Percentiles rank a stretch among this genome's conserved stretches.
These are phyloP conservation scores for Rhizopus delemar DNA, from an alignment of 371 early-diverging fungal genomes.

Conservation along the genomic window DNA sequence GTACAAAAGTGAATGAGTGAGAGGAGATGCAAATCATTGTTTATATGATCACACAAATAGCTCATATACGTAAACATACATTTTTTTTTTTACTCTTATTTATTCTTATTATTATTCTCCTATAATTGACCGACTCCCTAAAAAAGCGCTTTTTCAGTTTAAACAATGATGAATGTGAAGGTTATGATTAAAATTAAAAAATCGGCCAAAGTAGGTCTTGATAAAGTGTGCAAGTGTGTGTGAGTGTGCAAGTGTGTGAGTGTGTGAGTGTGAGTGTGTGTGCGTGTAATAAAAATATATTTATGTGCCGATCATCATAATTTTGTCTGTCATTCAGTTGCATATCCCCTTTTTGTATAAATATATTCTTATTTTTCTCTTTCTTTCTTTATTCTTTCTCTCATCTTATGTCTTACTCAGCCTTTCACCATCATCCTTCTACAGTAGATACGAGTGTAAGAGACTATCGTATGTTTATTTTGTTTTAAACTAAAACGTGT, in stretches of 20 bases:
- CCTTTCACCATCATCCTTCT: neutral
- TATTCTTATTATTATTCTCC: neutral
- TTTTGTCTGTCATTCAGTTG: slow-evolving; percentile 1
- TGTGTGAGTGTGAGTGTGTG: no score
- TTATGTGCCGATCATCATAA: slow-evolving; percentile 3
- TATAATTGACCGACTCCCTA: neutral
- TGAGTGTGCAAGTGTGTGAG: no score
- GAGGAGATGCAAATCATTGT: no score
- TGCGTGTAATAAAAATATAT: neutral
- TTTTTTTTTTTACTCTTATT: no score
- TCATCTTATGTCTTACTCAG: neutral
- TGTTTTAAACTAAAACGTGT: neutral
- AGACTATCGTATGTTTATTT: neutral
- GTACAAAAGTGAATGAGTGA: no score
- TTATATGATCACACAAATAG: no score
- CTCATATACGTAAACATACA: no score
- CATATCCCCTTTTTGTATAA: neutral
- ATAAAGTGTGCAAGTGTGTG: no score
- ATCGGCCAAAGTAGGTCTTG: neutral
- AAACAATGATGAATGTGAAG: slow-evolving; percentile 5
- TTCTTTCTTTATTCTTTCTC: neutral
- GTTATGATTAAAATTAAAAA: slow-evolving; percentile 1
- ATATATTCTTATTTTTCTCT: neutral
- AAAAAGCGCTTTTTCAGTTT: neutral
- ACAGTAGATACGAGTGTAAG: neutral